Percentiles rank a stretch among this genome's conserved stretches.
Conservation (phyloP, 1,284 basidiomycete species). For the Leccinum fallax region DNA sequence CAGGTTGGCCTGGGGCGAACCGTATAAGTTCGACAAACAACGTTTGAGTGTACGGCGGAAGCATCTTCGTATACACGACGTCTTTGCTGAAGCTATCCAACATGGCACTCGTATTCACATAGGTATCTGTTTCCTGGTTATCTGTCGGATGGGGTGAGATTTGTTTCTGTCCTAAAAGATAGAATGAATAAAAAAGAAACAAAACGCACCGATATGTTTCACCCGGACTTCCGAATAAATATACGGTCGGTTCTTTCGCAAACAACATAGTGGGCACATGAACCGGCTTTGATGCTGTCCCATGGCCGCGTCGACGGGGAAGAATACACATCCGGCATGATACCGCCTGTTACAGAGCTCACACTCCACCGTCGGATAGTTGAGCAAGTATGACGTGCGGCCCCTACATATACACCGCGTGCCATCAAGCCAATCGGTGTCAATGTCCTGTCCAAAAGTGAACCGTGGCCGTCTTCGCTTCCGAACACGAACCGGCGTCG, state of each 20-base stretch:
- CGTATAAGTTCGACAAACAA: conserved; percentile 74
- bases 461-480: conserved; percentile 72
- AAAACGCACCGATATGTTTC: conserved; percentile 57
- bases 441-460: conserved; percentile 74
- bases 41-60: conserved; percentile 63
- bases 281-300: conserved; percentile 45
- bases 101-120: conserved; percentile 72
- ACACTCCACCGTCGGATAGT: conserved; percentile 67
- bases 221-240: conserved; percentile 75
- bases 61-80: conserved; percentile 65
- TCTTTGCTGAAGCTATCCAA: conserved; percentile 72
- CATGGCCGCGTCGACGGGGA: conserved; percentile 45
- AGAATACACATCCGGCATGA: conserved; percentile 77
- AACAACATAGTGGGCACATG: conserved; percentile 72
- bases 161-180: neutral
- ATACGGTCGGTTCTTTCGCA: conserved; percentile 69
- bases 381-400: conserved; percentile 57
- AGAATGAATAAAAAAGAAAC: neutral
- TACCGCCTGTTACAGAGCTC: conserved; percentile 64
- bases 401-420: conserved; percentile 82
- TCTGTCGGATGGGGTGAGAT: conserved; percentile 36
- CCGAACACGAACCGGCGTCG: conserved; percentile 50
- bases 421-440: conserved; percentile 70
- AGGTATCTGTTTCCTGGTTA: conserved; percentile 51
- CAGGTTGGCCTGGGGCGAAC: conserved; percentile 55